Evolutionary conservation across 768 basidiomycete species (phyloP), one percentile per base, ranked within the genome.

Genomic region (Astraeus odoratus): DNA sequence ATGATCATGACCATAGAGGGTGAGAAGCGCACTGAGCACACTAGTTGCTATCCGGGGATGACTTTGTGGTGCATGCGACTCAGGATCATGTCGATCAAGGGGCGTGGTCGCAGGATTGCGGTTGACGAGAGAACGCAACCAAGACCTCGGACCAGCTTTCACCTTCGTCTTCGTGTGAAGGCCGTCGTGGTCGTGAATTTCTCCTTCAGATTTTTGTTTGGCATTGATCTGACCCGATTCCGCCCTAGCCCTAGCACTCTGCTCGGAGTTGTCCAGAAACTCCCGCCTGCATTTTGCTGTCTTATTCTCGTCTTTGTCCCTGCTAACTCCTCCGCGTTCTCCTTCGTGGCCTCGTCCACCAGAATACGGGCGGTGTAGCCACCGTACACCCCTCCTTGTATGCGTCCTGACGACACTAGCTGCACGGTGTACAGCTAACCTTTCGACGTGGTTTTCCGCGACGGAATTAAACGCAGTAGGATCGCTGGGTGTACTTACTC

Each of bases 1-100:
- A 9, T 37, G 42, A 1, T 64, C 60, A 20, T 57, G 58, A 1
- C 54, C 62, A 55, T 86, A 85, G 19, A 86, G 68, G 16, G 80
- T 71, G 36, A 89, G 66, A 31, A 88, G 60, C 1, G 83, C 71
- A 2, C 82, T 79, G 4, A 88, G 69, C 5, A 88, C 76, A 13
- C 84, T 81, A 9, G 70, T 71, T 0, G 68, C 72, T 4, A 58
- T 50, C 5, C 52, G 45, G 8, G 55, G 29, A 19, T 23, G 54
- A 41, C 41, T 47, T 36, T 44, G 42, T 7, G 58, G 47, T 26
- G 44, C 45, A 3, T 47, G 40, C 7, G 47, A 33, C 23, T 44
- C 50, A 5, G 49, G 34, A 31, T 51, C 44, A 8, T 41, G 39
- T 12, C 45, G 45, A 27, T 13, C 39, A 10, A 8, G n/a, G 9